phyloP scores from a whole-genome alignment of 2,329 filamentous ascomycete genomes.

The Aureobasidium sp. region DNA sequence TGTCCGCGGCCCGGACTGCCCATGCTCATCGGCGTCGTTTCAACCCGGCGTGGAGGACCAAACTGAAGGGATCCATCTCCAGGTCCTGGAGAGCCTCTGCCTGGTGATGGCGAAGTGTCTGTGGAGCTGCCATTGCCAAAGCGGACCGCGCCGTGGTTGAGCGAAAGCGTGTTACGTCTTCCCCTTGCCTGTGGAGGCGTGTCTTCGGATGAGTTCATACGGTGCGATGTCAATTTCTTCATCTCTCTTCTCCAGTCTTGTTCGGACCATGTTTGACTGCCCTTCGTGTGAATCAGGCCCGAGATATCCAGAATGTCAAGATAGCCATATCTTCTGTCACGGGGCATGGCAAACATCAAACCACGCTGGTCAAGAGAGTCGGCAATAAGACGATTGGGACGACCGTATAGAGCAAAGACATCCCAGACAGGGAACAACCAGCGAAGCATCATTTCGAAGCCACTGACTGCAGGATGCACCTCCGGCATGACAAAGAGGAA shows the following conservation, averaged over 20 bases:
- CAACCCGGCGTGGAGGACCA: constrained; percentile 32
- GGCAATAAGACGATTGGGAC: constrained; percentile 77
- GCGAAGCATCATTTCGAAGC: constrained; percentile 90
- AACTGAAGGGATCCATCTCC: constrained; percentile 24
- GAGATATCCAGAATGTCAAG: constrained; percentile 82
- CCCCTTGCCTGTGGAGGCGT: constrained; percentile 11
- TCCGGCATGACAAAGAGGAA: constrained; percentile 99
- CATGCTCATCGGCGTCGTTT: constrained; percentile 35
- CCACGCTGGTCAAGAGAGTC: constrained; percentile 81
- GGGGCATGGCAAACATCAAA: constrained; percentile 97
- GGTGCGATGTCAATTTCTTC: constrained; percentile 77
- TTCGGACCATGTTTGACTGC: constrained; percentile 72
- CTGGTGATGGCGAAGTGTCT: constrained; percentile 39
- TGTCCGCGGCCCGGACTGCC: constrained; percentile 29
- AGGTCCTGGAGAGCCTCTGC: constrained; percentile 37
- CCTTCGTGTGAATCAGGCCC: constrained; percentile 68
- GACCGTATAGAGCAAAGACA: constrained; percentile 83
- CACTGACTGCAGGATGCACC: constrained; percentile 79
- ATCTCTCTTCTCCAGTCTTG: constrained; percentile 82
- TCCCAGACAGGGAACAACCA: constrained; percentile 94
- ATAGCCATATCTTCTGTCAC: constrained; percentile 80
- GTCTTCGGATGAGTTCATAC: constrained; percentile 51
- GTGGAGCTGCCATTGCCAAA: constrained; percentile 38
- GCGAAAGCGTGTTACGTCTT: constrained; percentile 22
- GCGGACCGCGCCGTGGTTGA: constrained; percentile 31